These are phyloP conservation scores for Manihot esculenta DNA, from an alignment of 441 rosid genomes.

Conservation along the genomic window DNA sequence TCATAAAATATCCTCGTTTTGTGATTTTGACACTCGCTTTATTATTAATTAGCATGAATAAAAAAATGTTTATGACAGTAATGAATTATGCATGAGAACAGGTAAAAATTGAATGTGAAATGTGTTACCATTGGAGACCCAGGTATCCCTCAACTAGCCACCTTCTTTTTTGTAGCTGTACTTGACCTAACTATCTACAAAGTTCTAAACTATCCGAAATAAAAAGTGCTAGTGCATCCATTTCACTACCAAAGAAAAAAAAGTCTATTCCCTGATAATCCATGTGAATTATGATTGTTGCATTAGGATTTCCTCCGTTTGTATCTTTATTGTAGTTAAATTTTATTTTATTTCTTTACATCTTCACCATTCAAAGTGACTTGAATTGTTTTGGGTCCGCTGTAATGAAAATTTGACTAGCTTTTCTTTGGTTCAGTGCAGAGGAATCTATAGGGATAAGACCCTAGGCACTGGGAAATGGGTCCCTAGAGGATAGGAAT, in stretches of 20 bases:
- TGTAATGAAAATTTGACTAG: constrained; percentile 4
- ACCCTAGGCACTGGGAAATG: constrained; percentile 28
- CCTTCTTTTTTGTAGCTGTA: not conserved
- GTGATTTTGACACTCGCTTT: constrained; percentile 2
- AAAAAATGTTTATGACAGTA: not conserved
- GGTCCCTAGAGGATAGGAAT: constrained; percentile 31
- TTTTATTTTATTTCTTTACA: not conserved
- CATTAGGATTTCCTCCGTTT: not conserved
- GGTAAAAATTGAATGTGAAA: not conserved
- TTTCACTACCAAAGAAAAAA: not conserved
- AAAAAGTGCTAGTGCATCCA: not conserved
- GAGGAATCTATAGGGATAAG: constrained; percentile 20
- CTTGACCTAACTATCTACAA: not conserved
- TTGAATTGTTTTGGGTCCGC: constrained; percentile 10
- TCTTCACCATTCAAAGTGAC: constrained; percentile 28
- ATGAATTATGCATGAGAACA: not conserved
- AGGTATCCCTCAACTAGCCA: too few species aligned
- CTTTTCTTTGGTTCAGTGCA: not conserved
- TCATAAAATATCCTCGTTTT: not conserved
- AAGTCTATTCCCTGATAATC: not conserved
- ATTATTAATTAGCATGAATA: not conserved
- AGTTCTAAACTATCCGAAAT: not conserved
- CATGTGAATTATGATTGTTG: not conserved
- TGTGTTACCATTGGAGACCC: not conserved
- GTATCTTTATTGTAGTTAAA: not conserved